Percentiles rank a stretch among this genome's conserved stretches.
These are phyloP conservation scores for Scorias spongiosa DNA, from an alignment of 2,329 filamentous ascomycete species.

Conservation along the genomic window DNA sequence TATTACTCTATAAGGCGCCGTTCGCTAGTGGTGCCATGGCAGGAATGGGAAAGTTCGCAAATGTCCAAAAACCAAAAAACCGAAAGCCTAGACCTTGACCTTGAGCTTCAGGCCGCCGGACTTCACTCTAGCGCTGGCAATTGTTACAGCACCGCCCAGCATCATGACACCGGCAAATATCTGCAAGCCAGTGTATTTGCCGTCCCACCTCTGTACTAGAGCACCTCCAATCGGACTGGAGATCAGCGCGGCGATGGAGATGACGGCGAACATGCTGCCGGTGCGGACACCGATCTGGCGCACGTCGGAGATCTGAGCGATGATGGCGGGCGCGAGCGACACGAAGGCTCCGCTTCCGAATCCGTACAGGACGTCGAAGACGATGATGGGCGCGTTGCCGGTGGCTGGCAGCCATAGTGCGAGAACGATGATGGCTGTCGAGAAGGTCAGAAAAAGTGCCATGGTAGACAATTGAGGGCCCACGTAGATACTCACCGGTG, in stretches of 20 bases:
- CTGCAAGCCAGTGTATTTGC: conserved; percentile 44
- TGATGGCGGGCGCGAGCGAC: conserved; percentile 44
- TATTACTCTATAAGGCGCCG: not conserved
- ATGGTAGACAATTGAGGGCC: not conserved
- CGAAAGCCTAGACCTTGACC: not conserved
- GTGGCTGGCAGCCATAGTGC: conserved; percentile 39
- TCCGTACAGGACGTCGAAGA: conserved; percentile 53
- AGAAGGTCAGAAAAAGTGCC: conserved; percentile 23
- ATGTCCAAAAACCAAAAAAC: not conserved
- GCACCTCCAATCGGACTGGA: conserved; percentile 31
- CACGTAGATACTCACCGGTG: conserved; percentile 12
- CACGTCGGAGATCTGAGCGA: conserved; percentile 58
- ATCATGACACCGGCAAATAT: conserved; percentile 48
- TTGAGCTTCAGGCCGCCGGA: not conserved
- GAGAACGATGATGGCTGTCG: conserved; percentile 33
- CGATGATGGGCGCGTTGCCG: conserved; percentile 42
- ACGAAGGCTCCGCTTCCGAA: conserved; percentile 54
- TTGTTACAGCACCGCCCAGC: conserved; percentile 1
- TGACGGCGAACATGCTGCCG: conserved; percentile 47
- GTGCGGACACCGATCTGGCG: conserved; percentile 53
- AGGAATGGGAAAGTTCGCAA: no score
- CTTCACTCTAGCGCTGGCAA: not conserved
- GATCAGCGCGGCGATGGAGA: conserved; percentile 49
- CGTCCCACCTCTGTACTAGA: conserved; percentile 37
- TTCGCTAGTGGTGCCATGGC: no score